Percentiles rank a stretch among this genome's conserved stretches.
Evolutionary conservation across 148 eudicot genomes (phyloP).

Genomic region (Gaultheria prostrata): DNA sequence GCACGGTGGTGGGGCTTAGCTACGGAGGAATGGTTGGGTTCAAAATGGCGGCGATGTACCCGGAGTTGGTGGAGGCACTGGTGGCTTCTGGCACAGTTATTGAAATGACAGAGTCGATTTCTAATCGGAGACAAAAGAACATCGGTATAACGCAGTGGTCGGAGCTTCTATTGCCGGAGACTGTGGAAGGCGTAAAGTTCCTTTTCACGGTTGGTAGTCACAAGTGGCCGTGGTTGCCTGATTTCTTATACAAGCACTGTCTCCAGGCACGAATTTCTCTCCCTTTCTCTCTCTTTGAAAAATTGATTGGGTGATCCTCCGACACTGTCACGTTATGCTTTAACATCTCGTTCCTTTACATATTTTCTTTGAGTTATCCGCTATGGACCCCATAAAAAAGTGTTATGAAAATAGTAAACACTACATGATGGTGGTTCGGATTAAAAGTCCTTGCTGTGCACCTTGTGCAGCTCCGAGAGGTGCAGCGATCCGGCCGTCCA

Average conservation of each 20-base stretch:
- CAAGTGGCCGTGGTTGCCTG: not conserved
- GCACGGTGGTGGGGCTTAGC: constrained; percentile 48
- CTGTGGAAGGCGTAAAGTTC: constrained; percentile 30
- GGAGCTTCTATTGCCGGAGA: constrained; percentile 41
- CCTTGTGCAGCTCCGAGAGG: too few relatives aligned
- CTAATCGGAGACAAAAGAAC: constrained; percentile 7
- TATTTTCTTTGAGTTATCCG: too few relatives aligned
- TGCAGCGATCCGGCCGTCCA: too few relatives aligned
- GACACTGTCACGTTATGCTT: too few relatives aligned
- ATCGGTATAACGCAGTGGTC: constrained; percentile 36
- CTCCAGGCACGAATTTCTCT: not conserved
- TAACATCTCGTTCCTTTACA: too few relatives aligned
- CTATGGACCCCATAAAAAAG: too few relatives aligned
- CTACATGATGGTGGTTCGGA: too few relatives aligned
- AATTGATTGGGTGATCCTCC: too few relatives aligned
- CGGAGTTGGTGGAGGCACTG: constrained; percentile 43
- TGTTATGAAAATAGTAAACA: too few relatives aligned
- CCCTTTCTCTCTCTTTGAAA: not conserved
- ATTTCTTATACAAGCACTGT: not conserved
- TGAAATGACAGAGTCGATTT: constrained; percentile 35
- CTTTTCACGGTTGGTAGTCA: constrained; percentile 28
- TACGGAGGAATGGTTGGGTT: constrained; percentile 54
- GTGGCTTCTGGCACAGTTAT: constrained; percentile 32
- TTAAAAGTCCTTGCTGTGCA: too few relatives aligned
- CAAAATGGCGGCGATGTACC: constrained; percentile 42